phyloP scores from a whole-genome alignment of 2,329 filamentous ascomycete genomes.

The Ophiognomonia clavigignenti-juglandacearum region DNA sequence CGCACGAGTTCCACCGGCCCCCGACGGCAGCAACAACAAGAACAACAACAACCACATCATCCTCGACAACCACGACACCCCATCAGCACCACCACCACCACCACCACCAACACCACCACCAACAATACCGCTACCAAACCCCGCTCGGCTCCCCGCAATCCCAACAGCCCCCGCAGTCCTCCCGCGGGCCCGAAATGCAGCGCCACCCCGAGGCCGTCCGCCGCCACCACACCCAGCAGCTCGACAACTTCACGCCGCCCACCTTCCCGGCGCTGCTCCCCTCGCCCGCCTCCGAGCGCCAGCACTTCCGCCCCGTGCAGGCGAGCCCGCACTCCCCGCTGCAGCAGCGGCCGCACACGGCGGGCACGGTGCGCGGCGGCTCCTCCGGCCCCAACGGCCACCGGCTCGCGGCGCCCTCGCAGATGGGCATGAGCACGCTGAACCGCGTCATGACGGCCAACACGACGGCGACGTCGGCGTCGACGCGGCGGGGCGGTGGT shows the following conservation, averaged over 20 bases:
- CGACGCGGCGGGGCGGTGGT: too few relatives aligned
- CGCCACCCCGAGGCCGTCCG: conserved; percentile 29
- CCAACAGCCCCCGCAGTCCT: conserved; percentile 39
- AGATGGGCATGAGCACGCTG: conserved; percentile 53
- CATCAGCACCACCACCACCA: too few relatives aligned
- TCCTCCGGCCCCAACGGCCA: conserved; percentile 26
- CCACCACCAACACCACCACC: too few relatives aligned
- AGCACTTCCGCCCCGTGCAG: conserved; percentile 57
- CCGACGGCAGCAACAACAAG: too few relatives aligned
- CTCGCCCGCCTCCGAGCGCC: conserved; percentile 48
- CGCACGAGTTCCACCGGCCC: conserved; percentile 30
- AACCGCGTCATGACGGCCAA: conserved; percentile 48
- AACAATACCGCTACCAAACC: conserved; percentile 2
- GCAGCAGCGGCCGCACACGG: conserved; percentile 54
- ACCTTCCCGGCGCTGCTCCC: conserved; percentile 34
- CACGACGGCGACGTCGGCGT: conserved; percentile 36
- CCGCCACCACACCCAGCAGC: conserved; percentile 11
- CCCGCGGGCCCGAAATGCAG: conserved; percentile 44
- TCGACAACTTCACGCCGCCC: conserved; percentile 32
- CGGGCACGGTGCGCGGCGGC: conserved; percentile 29
- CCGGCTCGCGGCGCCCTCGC: conserved; percentile 45
- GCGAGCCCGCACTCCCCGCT: conserved; percentile 60
- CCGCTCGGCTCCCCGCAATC: conserved; percentile 7
- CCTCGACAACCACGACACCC: too few relatives aligned
- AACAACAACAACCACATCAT: too few relatives aligned